A percentile compares a stretch with the other conserved stretches of the same genome.
These are phyloP conservation scores for Apiospora phragmitis DNA, from an alignment of 2,329 filamentous ascomycete species.

Conservation along the genomic window DNA sequence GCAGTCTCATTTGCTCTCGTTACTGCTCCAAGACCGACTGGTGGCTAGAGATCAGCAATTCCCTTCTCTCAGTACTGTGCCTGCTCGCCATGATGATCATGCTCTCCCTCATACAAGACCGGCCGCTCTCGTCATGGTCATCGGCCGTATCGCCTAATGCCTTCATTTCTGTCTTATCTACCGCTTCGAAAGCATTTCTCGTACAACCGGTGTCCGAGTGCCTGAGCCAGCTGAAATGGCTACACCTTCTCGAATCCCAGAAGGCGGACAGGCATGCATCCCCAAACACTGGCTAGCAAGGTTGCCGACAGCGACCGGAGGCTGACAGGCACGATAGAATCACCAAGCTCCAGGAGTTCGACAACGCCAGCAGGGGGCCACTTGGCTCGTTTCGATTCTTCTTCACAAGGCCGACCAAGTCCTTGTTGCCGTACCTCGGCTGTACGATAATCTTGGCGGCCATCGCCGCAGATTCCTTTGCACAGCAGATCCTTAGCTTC, in stretches of 20 bases:
- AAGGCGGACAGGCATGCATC: neutral
- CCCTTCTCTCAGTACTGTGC: neutral
- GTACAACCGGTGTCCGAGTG: slow-evolving; percentile 8
- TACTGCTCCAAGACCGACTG: neutral
- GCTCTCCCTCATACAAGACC: neutral
- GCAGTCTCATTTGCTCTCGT: neutral
- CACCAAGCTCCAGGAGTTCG: neutral
- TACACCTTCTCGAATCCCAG: slow-evolving; percentile 2
- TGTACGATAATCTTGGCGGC: neutral
- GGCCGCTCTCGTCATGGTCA: neutral
- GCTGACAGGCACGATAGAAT: neutral
- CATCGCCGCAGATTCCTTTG: neutral
- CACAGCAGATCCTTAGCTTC: neutral
- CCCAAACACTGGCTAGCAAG: neutral
- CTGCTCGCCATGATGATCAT: neutral
- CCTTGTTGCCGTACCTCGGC: neutral
- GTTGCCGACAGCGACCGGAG: neutral
- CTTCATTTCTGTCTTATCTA: slow-evolving; percentile 3
- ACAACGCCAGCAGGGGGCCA: neutral
- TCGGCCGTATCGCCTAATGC: slow-evolving; percentile 5
- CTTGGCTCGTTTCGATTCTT: neutral
- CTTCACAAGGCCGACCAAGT: neutral
- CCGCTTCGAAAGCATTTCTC: slow-evolving; percentile 2
- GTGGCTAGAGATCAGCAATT: neutral
- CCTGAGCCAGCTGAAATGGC: slow-evolving; percentile 10